phyloP scores from a whole-genome alignment of 495 filamentous ascomycete genomes.

The Talaromyces thailandensis region DNA sequence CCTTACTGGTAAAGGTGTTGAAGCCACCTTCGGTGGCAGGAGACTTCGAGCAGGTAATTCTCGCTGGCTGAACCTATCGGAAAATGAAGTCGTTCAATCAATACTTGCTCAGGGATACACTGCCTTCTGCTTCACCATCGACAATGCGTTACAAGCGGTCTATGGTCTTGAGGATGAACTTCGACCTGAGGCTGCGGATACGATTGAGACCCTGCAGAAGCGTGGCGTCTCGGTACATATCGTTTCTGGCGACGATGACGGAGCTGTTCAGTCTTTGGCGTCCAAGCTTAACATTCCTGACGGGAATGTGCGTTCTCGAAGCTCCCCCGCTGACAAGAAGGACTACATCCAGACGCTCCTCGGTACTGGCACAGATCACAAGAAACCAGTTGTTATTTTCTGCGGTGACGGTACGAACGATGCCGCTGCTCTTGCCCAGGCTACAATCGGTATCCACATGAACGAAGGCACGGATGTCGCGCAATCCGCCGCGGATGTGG shows the following conservation, averaged over 20 bases:
- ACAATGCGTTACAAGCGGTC: conserved; percentile 39
- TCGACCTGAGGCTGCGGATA: conserved; percentile 43
- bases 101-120: conserved; percentile 44
- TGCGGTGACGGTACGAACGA: conserved; percentile 79
- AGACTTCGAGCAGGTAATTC: conserved; percentile 52
- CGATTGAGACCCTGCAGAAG: conserved; percentile 39
- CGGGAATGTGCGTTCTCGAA: conserved; percentile 36
- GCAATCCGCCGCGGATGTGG: conserved; percentile 57
- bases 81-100: conserved; percentile 28
- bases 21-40: conserved; percentile 22
- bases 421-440: conserved; percentile 60
- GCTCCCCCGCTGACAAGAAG: conserved; percentile 55
- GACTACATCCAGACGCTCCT: conserved; percentile 43
- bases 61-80: conserved; percentile 43
- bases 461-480: conserved; percentile 56
- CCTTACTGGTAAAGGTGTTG: conserved; percentile 45
- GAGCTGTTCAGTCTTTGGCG: conserved; percentile 48
- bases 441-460: conserved; percentile 66
- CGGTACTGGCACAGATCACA: conserved; percentile 6
- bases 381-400: conserved; percentile 47
- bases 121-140: conserved; percentile 53
- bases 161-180: conserved; percentile 53
- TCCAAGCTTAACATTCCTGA: conserved; percentile 40
- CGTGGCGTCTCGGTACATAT: conserved; percentile 51
- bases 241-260: conserved; percentile 61